Base-by-base conservation (phyloP, 495 filamentous ascomycete species). In the Penicillium waksmanii region DNA sequence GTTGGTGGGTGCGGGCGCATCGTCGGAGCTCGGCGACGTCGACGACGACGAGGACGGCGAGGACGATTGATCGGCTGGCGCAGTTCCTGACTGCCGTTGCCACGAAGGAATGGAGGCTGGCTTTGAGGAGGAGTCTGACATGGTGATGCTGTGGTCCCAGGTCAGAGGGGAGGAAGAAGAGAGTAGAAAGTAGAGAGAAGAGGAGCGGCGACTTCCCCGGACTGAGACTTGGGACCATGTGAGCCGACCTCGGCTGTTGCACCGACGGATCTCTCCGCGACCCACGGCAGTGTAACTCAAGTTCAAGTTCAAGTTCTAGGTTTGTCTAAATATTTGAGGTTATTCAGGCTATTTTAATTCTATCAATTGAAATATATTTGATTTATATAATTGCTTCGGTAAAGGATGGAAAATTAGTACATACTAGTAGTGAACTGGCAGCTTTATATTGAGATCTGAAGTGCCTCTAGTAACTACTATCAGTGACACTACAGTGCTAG, bases 21-120 rank as follows among this genome's bases (percentile, higher is more conserved):
- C 65, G 46, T 73, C 72, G 63, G 72, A 67, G 62, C 56, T 66
- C 58, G 68, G 68, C 64, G 76, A 72, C 48, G 69, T 55, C 47
- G 69, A 51, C 44, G 69, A 59, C 46, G 62, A 51, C 44, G 67
- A 58, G 25, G 61, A 56, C 36, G 69, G 60, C 34, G 64, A 19
- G 42, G 42, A 50, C 23, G 69, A 61, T 35, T 66, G 57, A 47
- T 65, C 60, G 46, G 58, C n/a, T 9, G 64, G 52, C 5, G 55
- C 50, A 42, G 59, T 50, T 6, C 57, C 58, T 46, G 69, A 40
- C 36, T 62, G 64, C 23, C 63, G 73, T 55, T 84, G 81, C 82
- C 82, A 84, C 44, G 73, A 53, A 11, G 82, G 80, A 36, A 84
- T 82, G 3, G 77, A 71, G 25, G 75, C 48, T 31, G 71, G 56